Conservation (phyloP, 2,329 filamentous ascomycete species). For the Pseudogymnoascus sp. region DNA sequence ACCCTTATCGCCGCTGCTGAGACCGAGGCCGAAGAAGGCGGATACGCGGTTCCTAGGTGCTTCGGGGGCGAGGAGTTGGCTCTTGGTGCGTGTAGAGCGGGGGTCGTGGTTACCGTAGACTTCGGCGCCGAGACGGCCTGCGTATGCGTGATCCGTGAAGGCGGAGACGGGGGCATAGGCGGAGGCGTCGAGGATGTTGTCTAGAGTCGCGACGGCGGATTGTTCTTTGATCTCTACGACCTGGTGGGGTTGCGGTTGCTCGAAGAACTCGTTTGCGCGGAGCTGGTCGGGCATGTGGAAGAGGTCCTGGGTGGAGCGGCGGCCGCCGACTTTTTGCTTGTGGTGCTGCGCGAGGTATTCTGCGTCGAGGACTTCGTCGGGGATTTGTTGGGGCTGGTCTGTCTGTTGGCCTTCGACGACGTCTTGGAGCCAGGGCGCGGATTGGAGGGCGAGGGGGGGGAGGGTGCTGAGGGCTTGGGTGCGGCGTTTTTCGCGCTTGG, state of each 20-base stretch:
- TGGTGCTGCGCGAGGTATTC: slow-evolving; percentile 28
- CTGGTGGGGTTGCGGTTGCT: slow-evolving; percentile 50
- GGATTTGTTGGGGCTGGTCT: slow-evolving; percentile 15
- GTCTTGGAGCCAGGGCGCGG: slow-evolving; percentile 30
- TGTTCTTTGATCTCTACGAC: slow-evolving; percentile 58
- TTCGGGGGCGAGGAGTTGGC: slow-evolving; percentile 25
- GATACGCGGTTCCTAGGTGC: slow-evolving; percentile 33
- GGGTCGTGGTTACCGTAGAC: slow-evolving; percentile 43
- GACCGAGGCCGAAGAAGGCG: slow-evolving; percentile 40
- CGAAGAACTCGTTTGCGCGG: slow-evolving; percentile 86
- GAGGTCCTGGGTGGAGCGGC: slow-evolving; percentile 29
- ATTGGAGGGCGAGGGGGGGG: slow-evolving; percentile 37
- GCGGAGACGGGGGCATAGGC: slow-evolving; percentile 80
- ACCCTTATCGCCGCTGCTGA: slow-evolving; percentile 15
- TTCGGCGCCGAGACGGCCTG: slow-evolving; percentile 65
- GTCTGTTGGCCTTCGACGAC: slow-evolving; percentile 24
- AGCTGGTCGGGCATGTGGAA: slow-evolving; percentile 70
- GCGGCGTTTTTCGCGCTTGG: slow-evolving; percentile 59
- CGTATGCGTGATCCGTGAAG: slow-evolving; percentile 83
- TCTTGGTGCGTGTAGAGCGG: slow-evolving; percentile 45
- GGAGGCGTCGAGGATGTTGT: slow-evolving; percentile 86
- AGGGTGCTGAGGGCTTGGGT: slow-evolving; percentile 65
- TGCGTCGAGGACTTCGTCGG: slow-evolving; percentile 20
- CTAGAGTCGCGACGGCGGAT: slow-evolving; percentile 80
- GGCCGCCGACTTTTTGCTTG: slow-evolving; percentile 24